These are phyloP conservation scores for Taiozyma sp. DNA, from an alignment of 1,139 yeast species.

Conservation along the genomic window DNA sequence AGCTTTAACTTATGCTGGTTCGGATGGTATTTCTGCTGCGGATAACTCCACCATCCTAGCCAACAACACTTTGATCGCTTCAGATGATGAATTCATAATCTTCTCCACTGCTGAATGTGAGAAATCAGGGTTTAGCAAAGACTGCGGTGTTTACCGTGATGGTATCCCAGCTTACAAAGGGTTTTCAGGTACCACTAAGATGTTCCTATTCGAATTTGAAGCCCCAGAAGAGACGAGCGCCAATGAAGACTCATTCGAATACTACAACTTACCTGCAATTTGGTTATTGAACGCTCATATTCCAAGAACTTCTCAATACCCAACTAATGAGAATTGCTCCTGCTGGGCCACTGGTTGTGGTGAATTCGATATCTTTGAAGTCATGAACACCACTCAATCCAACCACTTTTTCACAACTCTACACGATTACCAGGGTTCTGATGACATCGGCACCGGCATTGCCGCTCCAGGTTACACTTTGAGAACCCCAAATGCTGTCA, in stretches of 20 bases:
- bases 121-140: slow-evolving; percentile 36
- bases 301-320: slow-evolving; percentile 77
- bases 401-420: slow-evolving; percentile 57
- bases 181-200: slow-evolving; percentile 57
- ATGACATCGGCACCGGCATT: slow-evolving; percentile 53
- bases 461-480: slow-evolving; percentile 52
- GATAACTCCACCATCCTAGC: slow-evolving; percentile 44
- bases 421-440: slow-evolving; percentile 73
- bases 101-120: slow-evolving; percentile 56
- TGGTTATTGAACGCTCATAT: slow-evolving; percentile 76
- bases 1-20: slow-evolving; percentile 50
- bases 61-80: slow-evolving; percentile 42
- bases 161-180: slow-evolving; percentile 77
- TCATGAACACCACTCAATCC: slow-evolving; percentile 49
- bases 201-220: slow-evolving; percentile 67
- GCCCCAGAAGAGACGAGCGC: slow-evolving; percentile 47
- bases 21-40: slow-evolving; percentile 40
- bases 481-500: slow-evolving; percentile 36
- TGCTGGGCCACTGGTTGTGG: slow-evolving; percentile 82
- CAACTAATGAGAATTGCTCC: slow-evolving; percentile 56
- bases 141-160: slow-evolving; percentile 67
- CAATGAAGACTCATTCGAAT: slow-evolving; percentile 32
- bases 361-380: slow-evolving; percentile 77
- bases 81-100: slow-evolving; percentile 57
- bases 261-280: slow-evolving; percentile 68